phyloP scores from a whole-genome alignment of 1,284 basidiomycete genomes.

The Leccinum solheimii region DNA sequence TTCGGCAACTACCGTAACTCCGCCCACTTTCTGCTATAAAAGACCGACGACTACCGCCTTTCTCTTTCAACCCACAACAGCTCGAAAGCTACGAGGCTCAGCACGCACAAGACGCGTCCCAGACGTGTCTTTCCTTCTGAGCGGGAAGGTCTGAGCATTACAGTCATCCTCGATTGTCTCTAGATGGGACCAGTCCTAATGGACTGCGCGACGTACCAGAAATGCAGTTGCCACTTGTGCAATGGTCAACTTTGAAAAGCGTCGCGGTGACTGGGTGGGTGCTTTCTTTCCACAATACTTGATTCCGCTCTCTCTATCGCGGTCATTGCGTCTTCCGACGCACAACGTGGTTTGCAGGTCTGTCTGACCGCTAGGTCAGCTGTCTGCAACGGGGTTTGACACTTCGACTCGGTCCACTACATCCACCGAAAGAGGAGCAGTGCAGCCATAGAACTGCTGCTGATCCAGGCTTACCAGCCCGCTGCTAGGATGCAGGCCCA shows the following conservation, averaged over 20 bases:
- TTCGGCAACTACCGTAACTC: conserved; percentile 23
- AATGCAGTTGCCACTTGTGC: conserved; percentile 35
- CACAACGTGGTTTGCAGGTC: conserved; percentile 11
- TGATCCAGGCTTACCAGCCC: background rate
- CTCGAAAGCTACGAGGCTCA: conserved; percentile 57
- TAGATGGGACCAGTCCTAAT: conserved; percentile 49
- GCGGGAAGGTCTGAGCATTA: conserved; percentile 66
- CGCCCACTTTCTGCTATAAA: conserved; percentile 17
- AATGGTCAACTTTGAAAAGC: conserved; percentile 34
- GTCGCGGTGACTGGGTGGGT: conserved; percentile 36
- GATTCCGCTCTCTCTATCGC: conserved; percentile 23
- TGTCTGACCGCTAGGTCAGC: background rate
- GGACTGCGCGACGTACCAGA: conserved; percentile 52
- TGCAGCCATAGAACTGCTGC: background rate
- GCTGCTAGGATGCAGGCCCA: conserved; percentile 2
- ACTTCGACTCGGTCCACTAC: background rate
- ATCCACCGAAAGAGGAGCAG: conserved; percentile 6
- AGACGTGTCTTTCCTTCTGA: conserved; percentile 40
- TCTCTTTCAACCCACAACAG: conserved; percentile 34
- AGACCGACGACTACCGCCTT: background rate
- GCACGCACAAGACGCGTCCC: conserved; percentile 39
- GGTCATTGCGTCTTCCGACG: conserved; percentile 19
- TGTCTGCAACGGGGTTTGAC: conserved; percentile 8
- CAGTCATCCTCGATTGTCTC: conserved; percentile 51
- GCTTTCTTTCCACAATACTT: background rate